Evolutionary conservation across 2,329 filamentous ascomycete species (phyloP).

Genomic region (Fusarium setosum): DNA sequence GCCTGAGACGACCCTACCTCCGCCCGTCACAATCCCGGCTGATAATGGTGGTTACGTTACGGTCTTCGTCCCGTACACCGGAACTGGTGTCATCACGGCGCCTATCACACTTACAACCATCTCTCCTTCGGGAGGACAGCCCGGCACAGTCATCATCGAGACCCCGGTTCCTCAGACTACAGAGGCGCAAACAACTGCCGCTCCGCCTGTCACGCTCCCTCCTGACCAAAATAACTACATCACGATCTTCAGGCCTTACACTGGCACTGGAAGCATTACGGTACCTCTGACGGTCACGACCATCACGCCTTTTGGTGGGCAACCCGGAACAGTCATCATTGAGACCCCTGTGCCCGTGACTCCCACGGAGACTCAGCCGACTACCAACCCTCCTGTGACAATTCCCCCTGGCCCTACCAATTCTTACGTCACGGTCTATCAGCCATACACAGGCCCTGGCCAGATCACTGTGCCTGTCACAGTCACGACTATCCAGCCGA

Average conservation of each 20-base stretch:
- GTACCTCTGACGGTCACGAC: conserved; percentile 27
- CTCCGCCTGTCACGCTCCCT: conserved; percentile 17
- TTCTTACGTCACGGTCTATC: conserved; percentile 17
- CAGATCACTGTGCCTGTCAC: conserved; percentile 6
- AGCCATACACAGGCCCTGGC: conserved; percentile 14
- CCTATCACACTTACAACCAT: conserved; percentile 24
- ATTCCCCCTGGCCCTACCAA: conserved; percentile 6
- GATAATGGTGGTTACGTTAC: conserved; percentile 27
- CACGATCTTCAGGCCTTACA: conserved; percentile 26
- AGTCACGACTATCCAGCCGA: background rate
- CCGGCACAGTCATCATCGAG: conserved; percentile 29
- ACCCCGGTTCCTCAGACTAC: conserved; percentile 10
- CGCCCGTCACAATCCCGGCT: conserved; percentile 23
- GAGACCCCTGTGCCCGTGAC: conserved; percentile 13
- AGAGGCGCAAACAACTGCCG: background rate
- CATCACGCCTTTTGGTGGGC: conserved; percentile 10
- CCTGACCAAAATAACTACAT: conserved; percentile 14
- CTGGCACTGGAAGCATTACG: conserved; percentile 17
- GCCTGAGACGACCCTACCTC: background rate
- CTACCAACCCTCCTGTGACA: conserved; percentile 18
- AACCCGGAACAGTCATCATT: conserved; percentile 25
- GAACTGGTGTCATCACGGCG: conserved; percentile 20
- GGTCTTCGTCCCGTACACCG: conserved; percentile 26
- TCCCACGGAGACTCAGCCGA: background rate
- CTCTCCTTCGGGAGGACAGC: conserved; percentile 18